Evolutionary conservation across 2,329 filamentous ascomycete genomes (phyloP).

Genomic region (Boeremia lycopersici): DNA sequence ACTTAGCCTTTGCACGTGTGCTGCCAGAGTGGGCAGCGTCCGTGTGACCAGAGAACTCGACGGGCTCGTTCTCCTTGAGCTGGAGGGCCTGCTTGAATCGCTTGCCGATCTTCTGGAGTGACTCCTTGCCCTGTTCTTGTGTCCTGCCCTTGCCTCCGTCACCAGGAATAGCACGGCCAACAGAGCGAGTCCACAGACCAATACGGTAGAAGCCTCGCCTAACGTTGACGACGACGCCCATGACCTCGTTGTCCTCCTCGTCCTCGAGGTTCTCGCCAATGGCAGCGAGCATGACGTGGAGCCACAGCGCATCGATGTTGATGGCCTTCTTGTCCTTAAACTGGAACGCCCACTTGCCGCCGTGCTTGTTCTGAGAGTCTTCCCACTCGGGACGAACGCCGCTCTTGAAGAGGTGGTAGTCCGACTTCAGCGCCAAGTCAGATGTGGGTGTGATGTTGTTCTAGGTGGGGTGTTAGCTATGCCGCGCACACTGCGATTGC

Average conservation of each 20-base stretch:
- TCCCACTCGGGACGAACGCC: constrained; percentile 98
- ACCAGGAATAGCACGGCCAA: constrained; percentile 79
- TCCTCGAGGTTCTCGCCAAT: constrained; percentile 98
- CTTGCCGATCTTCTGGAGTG: constrained; percentile 81
- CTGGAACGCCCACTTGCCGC: constrained; percentile 97
- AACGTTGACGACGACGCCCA: constrained; percentile 99
- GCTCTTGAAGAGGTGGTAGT: constrained; percentile 99
- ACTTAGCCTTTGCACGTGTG: constrained; percentile 95
- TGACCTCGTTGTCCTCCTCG: constrained; percentile 93
- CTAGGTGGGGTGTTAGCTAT: constrained; percentile 56
- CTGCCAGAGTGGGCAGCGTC: constrained; percentile 92
- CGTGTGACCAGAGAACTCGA: constrained; percentile 97
- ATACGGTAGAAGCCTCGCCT: constrained; percentile 98
- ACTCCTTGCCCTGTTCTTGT: constrained; percentile 81
- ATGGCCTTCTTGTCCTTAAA: constrained; percentile 95
- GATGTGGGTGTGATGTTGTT: constrained; percentile 98
- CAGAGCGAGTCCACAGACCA: constrained; percentile 94
- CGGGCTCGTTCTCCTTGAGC: constrained; percentile 73
- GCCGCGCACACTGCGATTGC: not conserved
- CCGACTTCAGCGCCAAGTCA: constrained; percentile 94
- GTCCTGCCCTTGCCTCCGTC: constrained; percentile 79
- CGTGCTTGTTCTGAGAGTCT: constrained; percentile 97
- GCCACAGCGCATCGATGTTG: constrained; percentile 94
- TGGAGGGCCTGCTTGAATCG: constrained; percentile 93
- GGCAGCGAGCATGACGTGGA: constrained; percentile 93